These are phyloP conservation scores for Rubia yunnanensis DNA, from an alignment of 257 asterid genomes.

Conservation along the genomic window DNA sequence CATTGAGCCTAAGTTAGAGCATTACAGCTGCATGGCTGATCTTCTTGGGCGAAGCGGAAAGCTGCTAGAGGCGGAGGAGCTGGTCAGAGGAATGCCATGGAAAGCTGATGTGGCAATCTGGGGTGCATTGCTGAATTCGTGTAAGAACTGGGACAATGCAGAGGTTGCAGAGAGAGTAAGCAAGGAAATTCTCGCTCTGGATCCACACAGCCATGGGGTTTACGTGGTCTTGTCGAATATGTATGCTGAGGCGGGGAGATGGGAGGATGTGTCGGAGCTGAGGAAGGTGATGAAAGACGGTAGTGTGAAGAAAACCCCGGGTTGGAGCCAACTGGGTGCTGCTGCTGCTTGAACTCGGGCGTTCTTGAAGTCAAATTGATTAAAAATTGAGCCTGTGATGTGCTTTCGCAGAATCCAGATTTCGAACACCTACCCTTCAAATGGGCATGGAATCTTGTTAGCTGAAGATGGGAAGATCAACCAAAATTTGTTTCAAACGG, in stretches of 20 bases:
- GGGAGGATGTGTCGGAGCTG: slow-evolving; percentile 60
- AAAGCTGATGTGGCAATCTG: slow-evolving; percentile 72
- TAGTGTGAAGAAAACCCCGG: slow-evolving; percentile 59
- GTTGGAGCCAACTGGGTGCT: slow-evolving; percentile 54
- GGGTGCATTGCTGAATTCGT: slow-evolving; percentile 76
- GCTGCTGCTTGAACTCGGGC: too few species aligned
- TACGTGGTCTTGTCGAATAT: slow-evolving; percentile 72
- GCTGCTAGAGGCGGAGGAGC: slow-evolving; percentile 63
- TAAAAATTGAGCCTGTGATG: too few species aligned
- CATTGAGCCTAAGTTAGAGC: slow-evolving; percentile 64
- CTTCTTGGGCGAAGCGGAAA: slow-evolving; percentile 68
- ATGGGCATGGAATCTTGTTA: slow-evolving; percentile 36
- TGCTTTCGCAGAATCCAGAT: slow-evolving; percentile 45
- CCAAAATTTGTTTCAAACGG: slow-evolving; percentile 41
- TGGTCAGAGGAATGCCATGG: slow-evolving; percentile 62
- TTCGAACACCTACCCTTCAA: slow-evolving; percentile 45
- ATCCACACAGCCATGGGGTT: slow-evolving; percentile 61
- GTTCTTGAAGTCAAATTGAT: too few species aligned
- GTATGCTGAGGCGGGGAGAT: slow-evolving; percentile 80
- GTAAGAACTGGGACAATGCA: slow-evolving; percentile 47
- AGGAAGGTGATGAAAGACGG: slow-evolving; percentile 19
- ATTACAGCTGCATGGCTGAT: slow-evolving; percentile 81
- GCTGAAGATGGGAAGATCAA: slow-evolving; percentile 47
- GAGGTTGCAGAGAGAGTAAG: slow-evolving; percentile 73
- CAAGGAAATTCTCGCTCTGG: slow-evolving; percentile 53